Evolutionary conservation across 805 yeast species (phyloP).

Genomic region (Candida berthetii): DNA sequence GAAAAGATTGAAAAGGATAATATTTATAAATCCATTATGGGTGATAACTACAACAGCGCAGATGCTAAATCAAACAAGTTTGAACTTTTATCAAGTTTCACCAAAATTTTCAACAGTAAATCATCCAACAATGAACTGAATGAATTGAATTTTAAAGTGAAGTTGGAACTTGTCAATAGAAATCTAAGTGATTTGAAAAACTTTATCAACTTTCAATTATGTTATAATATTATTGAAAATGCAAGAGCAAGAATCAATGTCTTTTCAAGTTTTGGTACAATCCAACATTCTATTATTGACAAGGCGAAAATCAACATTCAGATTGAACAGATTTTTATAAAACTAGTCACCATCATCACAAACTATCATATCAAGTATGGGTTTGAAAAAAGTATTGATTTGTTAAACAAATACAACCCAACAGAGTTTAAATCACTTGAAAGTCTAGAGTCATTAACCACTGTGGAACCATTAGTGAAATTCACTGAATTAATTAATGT

Average conservation of each 20-base stretch:
- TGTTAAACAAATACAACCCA: constrained; percentile 71
- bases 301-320: constrained; percentile 24
- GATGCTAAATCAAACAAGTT: constrained; percentile 30
- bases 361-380: constrained; percentile 78
- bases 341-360: constrained; percentile 56
- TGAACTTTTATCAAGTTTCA: constrained; percentile 59
- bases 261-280: constrained; percentile 38
- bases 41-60: constrained; percentile 30
- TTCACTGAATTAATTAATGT: constrained; percentile 89
- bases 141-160: constrained; percentile 63
- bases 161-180: constrained; percentile 67
- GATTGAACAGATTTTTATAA: constrained; percentile 61
- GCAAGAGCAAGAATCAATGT: constrained; percentile 63
- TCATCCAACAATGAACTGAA: constrained; percentile 21
- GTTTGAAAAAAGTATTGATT: constrained; percentile 70
- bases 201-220: constrained; percentile 75
- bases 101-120: constrained; percentile 47
- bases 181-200: constrained; percentile 72
- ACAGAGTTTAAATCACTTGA: constrained; percentile 26
- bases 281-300: constrained; percentile 24
- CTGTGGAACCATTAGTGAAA: constrained; percentile 78
- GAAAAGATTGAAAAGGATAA: constrained; percentile 35
- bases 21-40: constrained; percentile 31
- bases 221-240: constrained; percentile 61
- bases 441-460: constrained; percentile 21